Evolutionary conservation across 257 asterid species (phyloP).

Genomic region (Rhazya stricta): DNA sequence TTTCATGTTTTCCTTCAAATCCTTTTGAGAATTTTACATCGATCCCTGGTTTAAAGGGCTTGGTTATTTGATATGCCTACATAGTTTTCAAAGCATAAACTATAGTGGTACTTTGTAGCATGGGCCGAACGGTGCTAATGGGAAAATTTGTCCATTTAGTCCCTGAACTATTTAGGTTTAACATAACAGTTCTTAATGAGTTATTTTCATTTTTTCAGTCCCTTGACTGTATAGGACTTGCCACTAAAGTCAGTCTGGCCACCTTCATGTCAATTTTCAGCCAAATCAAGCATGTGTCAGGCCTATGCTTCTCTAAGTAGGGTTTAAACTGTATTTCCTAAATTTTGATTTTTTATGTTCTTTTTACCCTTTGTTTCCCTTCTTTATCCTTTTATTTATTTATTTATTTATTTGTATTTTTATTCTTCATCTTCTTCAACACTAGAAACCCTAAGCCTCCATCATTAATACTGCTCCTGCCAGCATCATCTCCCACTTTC

Average conservation of each 20-base stretch:
- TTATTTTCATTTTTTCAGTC: too few species aligned
- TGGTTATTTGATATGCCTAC: background rate
- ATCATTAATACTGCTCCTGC: background rate
- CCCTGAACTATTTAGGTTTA: background rate
- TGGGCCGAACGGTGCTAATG: background rate
- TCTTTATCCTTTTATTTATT: too few species aligned
- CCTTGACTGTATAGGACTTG: background rate
- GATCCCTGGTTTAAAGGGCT: background rate
- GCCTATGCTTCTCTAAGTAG: background rate
- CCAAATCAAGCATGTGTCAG: background rate
- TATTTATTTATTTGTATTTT: too few species aligned
- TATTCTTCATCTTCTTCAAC: background rate
- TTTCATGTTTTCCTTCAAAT: background rate
- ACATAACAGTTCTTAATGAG: background rate
- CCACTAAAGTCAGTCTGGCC: background rate
- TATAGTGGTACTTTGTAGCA: background rate
- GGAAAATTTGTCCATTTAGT: background rate
- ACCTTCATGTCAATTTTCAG: background rate
- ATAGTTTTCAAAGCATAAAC: background rate
- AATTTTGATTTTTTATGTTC: background rate
- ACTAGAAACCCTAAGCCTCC: background rate
- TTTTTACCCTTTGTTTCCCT: too few species aligned
- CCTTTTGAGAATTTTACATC: background rate
- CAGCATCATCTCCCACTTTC: background rate
- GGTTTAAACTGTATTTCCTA: background rate